These are phyloP conservation scores for Nicotiana otophora DNA, from an alignment of 257 asterid genomes.

Conservation along the genomic window DNA sequence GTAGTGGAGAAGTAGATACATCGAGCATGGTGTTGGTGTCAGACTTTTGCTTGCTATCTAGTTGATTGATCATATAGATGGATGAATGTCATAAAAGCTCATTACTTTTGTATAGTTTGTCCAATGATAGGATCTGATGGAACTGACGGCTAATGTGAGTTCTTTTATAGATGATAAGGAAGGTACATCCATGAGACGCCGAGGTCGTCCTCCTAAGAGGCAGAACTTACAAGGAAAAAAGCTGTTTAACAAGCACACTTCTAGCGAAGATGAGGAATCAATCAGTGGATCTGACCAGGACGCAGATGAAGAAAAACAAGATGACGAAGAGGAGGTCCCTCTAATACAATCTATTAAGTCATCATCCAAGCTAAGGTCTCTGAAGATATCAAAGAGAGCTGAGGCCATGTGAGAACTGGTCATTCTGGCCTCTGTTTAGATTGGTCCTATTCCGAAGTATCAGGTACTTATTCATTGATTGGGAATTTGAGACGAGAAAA, in stretches of 20 bases:
- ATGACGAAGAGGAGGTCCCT: constrained; percentile 57
- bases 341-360: constrained; percentile 56
- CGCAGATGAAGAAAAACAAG: constrained; percentile 43
- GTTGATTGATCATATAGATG: background rate
- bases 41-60: background rate
- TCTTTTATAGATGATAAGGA: constrained; percentile 55
- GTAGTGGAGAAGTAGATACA: background rate
- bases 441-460: constrained; percentile 57
- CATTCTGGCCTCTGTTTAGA: constrained; percentile 41
- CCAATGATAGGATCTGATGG: background rate
- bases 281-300: constrained; percentile 81
- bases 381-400: constrained; percentile 48
- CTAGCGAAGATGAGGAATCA: constrained; percentile 88
- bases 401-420: constrained; percentile 30
- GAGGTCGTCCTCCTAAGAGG: constrained; percentile 82
- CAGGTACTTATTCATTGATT: constrained; percentile 35
- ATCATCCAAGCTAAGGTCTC: constrained; percentile 67
- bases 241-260: constrained; percentile 65
- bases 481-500: background rate
- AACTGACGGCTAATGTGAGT: constrained; percentile 11
- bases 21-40: background rate
- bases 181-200: constrained; percentile 52
- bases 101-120: background rate
- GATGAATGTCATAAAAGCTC: background rate
- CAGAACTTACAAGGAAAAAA: constrained; percentile 66